A percentile compares a stretch with the other conserved stretches of the same genome.
Evolutionary conservation across 2,329 filamentous ascomycete genomes (phyloP).

Genomic region (Zymoseptoria brevis): DNA sequence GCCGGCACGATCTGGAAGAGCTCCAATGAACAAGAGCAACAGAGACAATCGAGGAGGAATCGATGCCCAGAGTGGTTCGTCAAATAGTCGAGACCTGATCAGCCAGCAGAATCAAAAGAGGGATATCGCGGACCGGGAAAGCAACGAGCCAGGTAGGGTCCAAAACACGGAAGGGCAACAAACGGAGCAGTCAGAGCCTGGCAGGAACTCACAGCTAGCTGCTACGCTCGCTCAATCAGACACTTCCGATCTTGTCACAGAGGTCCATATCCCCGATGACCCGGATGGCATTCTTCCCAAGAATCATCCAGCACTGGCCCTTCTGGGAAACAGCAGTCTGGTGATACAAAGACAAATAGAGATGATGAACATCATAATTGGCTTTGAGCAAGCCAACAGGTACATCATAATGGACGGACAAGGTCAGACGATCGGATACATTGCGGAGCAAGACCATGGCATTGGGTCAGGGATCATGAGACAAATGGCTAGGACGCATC

Average conservation of each 20-base stretch:
- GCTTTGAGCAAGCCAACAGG: slow-evolving; percentile 59
- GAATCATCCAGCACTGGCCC: slow-evolving; percentile 49
- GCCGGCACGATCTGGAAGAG: not conserved
- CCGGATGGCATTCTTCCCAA: slow-evolving; percentile 51
- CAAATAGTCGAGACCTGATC: not conserved
- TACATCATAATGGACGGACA: slow-evolving; percentile 59
- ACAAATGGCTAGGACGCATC: slow-evolving; percentile 55
- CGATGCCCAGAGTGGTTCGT: not conserved
- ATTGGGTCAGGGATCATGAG: slow-evolving; percentile 49
- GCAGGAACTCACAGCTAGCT: slow-evolving; percentile 33
- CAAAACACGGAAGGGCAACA: slow-evolving; percentile 8
- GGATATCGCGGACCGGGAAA: not conserved
- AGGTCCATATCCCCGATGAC: slow-evolving; percentile 55
- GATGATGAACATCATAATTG: slow-evolving; percentile 58
- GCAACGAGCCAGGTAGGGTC: not conserved
- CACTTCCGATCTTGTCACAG: slow-evolving; percentile 45
- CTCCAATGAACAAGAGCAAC: slow-evolving; percentile 6
- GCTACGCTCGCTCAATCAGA: slow-evolving; percentile 40
- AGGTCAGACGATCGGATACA: slow-evolving; percentile 56
- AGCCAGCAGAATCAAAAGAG: not conserved
- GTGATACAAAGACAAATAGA: slow-evolving; percentile 57
- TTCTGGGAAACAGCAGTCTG: slow-evolving; percentile 54
- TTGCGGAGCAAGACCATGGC: slow-evolving; percentile 56
- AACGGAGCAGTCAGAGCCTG: slow-evolving; percentile 21
- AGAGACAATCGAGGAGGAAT: not conserved